Base-by-base conservation (phyloP, 202 grass and related monocot genomes). In the Elaeis oleifera region DNA sequence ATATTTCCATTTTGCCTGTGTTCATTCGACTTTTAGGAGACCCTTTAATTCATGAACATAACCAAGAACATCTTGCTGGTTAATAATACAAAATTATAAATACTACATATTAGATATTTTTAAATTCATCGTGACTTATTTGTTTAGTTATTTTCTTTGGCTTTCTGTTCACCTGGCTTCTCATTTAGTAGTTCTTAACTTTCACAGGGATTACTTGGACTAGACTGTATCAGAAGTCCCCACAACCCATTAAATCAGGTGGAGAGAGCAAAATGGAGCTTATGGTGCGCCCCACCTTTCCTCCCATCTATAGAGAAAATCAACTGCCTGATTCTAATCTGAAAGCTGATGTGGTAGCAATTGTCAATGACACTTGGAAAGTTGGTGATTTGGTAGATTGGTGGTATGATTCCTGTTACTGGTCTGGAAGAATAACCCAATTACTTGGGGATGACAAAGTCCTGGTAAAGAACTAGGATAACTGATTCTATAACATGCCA, bases 321-420 rank as follows among this genome's bases (percentile, higher is more conserved):
- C 50, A 72, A 48, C 26, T 11, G 18, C 70, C 59, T 11, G 27
- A 62, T 22, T n/a, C 6, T 39, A 22, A 23, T 28, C 50, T 27
- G 52, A 54, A 13, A 54, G 53, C 58, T 39, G 28, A 62, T 23
- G 50, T 72, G 50, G 27, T 72, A 63, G 58, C 59, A 63, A 23
- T 72, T 72, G 18, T 11, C 20, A 50, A 62, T 36, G 59, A 63
- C 23, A 17, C 70, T 11, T 73, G 70, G 70, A 73, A 54, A 73
- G 18, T 73, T 63, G 70, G 59, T 56, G 58, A 73, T 73, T 53
- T 73, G 51, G 70, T 73, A 63, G 70, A 73, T 44, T 73, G 59
- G 70, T 73, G 70, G 59, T 73, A 8, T 73, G 50, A 63, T 2
- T 24, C 19, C 24, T 73, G 70, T 63, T 54, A 73, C 19, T 73